These are phyloP conservation scores for Aspergillus sojae DNA, from an alignment of 2,329 filamentous ascomycete genomes.

Conservation along the genomic window DNA sequence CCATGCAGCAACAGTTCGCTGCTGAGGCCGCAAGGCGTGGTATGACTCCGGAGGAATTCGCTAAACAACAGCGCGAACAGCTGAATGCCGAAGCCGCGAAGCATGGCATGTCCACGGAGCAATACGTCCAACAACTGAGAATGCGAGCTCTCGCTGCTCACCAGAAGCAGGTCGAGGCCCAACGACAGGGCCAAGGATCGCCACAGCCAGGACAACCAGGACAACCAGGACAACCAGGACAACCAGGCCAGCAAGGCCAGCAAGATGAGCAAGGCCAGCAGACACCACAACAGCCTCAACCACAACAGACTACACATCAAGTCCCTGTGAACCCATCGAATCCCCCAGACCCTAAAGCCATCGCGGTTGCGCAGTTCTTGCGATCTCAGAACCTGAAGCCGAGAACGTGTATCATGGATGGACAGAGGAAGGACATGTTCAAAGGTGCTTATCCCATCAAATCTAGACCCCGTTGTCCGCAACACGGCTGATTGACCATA, in stretches of 20 bases:
- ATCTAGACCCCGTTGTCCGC: background rate
- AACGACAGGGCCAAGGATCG: constrained; percentile 38
- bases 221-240: constrained; percentile 42
- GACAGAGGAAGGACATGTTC: constrained; percentile 98
- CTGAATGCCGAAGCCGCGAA: constrained; percentile 52
- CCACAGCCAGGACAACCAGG: constrained; percentile 39
- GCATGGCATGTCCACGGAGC: constrained; percentile 55
- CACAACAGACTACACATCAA: constrained; percentile 45
- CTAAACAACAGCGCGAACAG: constrained; percentile 60
- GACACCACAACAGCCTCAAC: constrained; percentile 27
- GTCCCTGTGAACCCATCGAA: constrained; percentile 51
- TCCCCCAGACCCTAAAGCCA: constrained; percentile 83
- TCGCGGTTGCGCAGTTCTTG: constrained; percentile 88
- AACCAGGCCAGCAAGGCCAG: constrained; percentile 39
- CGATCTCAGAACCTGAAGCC: constrained; percentile 82
- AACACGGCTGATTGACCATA: background rate
- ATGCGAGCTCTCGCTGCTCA: constrained; percentile 52
- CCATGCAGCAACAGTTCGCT: constrained; percentile 80
- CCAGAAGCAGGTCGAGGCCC: constrained; percentile 38
- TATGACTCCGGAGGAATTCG: constrained; percentile 82
- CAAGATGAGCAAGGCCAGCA: constrained; percentile 35
- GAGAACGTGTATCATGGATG: constrained; percentile 89
- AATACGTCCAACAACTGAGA: constrained; percentile 49
- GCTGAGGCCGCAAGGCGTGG: constrained; percentile 82
- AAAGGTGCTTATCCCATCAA: constrained; percentile 61